phyloP scores from a whole-genome alignment of 2,329 filamentous ascomycete species.

The Zymoseptoria crescenta region DNA sequence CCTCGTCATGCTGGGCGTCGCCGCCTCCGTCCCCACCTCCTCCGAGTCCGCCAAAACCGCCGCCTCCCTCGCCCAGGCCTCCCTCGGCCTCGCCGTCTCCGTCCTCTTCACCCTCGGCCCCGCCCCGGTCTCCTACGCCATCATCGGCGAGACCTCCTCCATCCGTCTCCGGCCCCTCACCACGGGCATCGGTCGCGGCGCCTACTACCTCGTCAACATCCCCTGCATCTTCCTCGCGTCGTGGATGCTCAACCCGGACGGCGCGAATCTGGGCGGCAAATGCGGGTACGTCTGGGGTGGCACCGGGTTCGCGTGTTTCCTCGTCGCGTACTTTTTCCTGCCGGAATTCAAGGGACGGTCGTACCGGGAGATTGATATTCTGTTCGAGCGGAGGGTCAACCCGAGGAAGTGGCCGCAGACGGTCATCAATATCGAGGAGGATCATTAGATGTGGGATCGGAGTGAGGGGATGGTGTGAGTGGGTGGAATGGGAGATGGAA shows the following conservation, averaged over 20 bases:
- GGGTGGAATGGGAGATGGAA: background rate
- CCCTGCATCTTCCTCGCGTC: conserved; percentile 52
- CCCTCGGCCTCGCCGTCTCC: conserved; percentile 57
- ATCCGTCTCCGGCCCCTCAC: conserved; percentile 58
- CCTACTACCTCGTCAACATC: conserved; percentile 58
- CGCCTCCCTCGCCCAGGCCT: conserved; percentile 50
- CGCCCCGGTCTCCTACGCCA: conserved; percentile 58
- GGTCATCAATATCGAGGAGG: conserved; percentile 50
- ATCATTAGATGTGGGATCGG: conserved; percentile 45
- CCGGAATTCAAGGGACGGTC: conserved; percentile 53
- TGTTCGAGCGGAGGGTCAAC: conserved; percentile 47
- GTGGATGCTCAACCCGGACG: conserved; percentile 21
- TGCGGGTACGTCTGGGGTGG: conserved; percentile 54
- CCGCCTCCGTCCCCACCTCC: conserved; percentile 41
- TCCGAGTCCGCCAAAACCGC: conserved; percentile 34
- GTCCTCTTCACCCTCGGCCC: conserved; percentile 56
- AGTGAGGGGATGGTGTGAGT: background rate
- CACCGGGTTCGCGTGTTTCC: conserved; percentile 49
- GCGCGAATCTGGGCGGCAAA: conserved; percentile 41
- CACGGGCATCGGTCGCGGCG: conserved; percentile 55
- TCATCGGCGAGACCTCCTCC: conserved; percentile 59
- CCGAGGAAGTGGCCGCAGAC: conserved; percentile 52
- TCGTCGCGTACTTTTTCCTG: conserved; percentile 39
- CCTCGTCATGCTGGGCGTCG: conserved; percentile 52
- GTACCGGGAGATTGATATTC: conserved; percentile 55